Evolutionary conservation across 2,329 filamentous ascomycete genomes (phyloP), one percentile per base, ranked within the genome.

Genomic region (Aspergillus sp.): DNA sequence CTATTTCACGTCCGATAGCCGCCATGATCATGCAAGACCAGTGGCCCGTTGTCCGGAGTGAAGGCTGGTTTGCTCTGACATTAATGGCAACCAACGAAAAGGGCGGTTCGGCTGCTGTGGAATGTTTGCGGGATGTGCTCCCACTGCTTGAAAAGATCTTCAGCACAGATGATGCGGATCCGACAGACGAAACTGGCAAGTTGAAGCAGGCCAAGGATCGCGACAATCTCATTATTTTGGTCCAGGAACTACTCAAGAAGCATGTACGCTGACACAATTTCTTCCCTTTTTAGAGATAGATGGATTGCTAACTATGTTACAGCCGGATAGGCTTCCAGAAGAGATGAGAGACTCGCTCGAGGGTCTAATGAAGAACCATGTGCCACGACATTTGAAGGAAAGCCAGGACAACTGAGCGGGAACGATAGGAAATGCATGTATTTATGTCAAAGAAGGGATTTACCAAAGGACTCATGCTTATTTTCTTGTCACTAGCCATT

Each of bases 1-100:
- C 59, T 12, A 52, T 73, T 46, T 62, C 68, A 4, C 58, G 61
- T 27, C 69, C 72, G 9, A 48, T 73, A 32, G 66, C 63, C 41
- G 62, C 65, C 28, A 73, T 75, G 68, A 57, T 72, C 26, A 63
- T 62, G 2, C 71, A 75, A 47, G 64, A 67, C 4, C 67, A 72
- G 48, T 75, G 72, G 68, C 69, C 71, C 19, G 67, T 74, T 32
- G 65, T 75, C 41, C 63, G 69, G 26, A 72, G 70, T 42, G 73
- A 76, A 55, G 73, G 71, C 2, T 73, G 72, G 66, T 74, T 75
- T 56, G 70, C 71, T 9, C 55, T 76, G 29, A 72, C 71, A 4
- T 49, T 76, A 40, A 72, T 75, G 64, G 68, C 69, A 7, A 66
- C 64, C 5, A 62, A 49, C 42, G 52, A 55, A 12, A 50, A 55